These are phyloP conservation scores for Pythium angustatum DNA, from an alignment of 352 stramenopile genomes.

Conservation along the genomic window DNA sequence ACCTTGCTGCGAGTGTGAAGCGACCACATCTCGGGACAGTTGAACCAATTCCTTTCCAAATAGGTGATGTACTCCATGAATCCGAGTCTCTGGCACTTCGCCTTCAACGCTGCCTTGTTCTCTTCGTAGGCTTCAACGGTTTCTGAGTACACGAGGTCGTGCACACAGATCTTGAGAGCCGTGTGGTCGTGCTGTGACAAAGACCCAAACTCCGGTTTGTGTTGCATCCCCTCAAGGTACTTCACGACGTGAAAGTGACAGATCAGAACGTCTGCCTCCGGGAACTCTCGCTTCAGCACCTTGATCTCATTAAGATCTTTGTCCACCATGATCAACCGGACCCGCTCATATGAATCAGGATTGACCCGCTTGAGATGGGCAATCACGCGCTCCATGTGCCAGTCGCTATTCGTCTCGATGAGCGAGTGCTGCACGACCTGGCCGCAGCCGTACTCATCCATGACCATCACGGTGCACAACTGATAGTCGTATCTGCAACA, in stretches of 20 bases:
- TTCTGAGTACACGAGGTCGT: too few species aligned
- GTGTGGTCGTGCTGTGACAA: too few species aligned
- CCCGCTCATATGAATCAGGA: background rate
- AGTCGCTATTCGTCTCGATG: conserved; percentile 23
- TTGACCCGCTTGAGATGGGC: background rate
- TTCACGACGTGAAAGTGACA: conserved; percentile 30
- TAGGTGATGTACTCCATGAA: background rate
- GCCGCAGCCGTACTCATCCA: background rate
- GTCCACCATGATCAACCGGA: conserved; percentile 19
- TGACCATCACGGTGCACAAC: background rate
- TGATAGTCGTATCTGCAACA: conserved; percentile 3
- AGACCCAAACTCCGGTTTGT: conserved; percentile 5
- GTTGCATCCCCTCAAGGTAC: background rate
- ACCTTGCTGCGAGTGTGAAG: background rate
- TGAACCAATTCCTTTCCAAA: background rate
- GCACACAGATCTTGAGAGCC: too few species aligned
- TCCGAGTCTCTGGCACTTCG: background rate
- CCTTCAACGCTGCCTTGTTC: background rate
- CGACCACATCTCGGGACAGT: background rate
- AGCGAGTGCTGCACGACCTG: conserved; percentile 5
- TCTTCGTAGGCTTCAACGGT: too few species aligned
- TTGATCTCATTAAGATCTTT: conserved; percentile 30
- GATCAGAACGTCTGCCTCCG: conserved; percentile 20
- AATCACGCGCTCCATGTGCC: background rate
- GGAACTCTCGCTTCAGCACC: conserved; percentile 13